Evolutionary conservation across 2,329 filamentous ascomycete genomes (phyloP), one percentile per base, ranked within the genome.

Genomic region (Acephala macrosclerotiorum): DNA sequence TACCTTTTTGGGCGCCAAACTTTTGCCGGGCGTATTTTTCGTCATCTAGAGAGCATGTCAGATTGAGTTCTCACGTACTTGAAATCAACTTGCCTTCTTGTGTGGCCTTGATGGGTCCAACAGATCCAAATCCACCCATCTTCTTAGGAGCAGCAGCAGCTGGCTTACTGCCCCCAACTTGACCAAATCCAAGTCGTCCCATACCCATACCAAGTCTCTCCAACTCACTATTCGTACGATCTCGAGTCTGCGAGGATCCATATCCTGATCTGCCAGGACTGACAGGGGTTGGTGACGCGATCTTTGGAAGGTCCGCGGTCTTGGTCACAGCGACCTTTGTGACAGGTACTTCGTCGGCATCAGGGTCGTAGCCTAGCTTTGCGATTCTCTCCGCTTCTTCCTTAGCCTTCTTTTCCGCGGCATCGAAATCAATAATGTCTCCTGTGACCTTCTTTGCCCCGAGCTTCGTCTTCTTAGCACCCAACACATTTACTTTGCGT

Each of bases 361-460:
- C 91, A 0, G 94, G 93, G 74, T 99, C 94, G 75, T 99, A 99
- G 45, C 96, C 96, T 25, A 99, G 84, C 81, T 97, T 97, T 77
- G 91, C 94, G 76, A 97, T 96, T 72, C 96, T 90, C 79, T 98
- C 96, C 2, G 94, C 96, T 80, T 99, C 96, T 80, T 98, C 96
- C 79, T 95, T 97, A 51, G 96, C 96, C 81, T 96, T 97, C 80
- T 92, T 93, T 84, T 99, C 96, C 2, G 94, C 96, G 78, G 95
- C 96, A 70, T 99, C 96, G 75, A 99, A 99, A 81, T 99, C 95
- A 69, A 99, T 94, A 14, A 89, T 81, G 71, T 94, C 91, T 55
- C 84, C 86, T 3, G 85, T 87, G 38, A 97, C 87, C 84, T 98
- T 98, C 87, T 98, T 98, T 33, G 90, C 95, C 40, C 95, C 96